Conservation (phyloP, 2,329 filamentous ascomycete genomes). For the Ophiostoma triangulosporum region DNA sequence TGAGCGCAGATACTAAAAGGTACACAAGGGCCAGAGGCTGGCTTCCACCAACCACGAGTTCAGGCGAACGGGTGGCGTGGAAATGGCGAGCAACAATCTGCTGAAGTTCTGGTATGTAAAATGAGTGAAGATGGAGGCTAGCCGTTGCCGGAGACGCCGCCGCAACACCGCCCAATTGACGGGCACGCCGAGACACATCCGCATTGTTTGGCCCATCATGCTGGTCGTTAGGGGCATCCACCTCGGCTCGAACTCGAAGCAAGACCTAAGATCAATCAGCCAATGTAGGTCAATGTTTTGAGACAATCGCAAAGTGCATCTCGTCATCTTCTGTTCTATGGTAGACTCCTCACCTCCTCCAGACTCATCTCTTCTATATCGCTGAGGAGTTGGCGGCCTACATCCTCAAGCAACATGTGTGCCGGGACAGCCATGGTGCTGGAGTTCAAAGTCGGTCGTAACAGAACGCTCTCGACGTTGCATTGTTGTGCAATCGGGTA, state of each 20-base stretch:
- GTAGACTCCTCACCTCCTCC: slow-evolving; percentile 42
- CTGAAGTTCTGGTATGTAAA: slow-evolving; percentile 33
- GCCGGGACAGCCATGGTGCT: slow-evolving; percentile 4
- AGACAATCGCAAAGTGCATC: no score
- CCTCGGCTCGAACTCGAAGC: background rate
- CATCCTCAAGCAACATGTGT: slow-evolving; percentile 21
- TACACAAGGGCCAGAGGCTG: slow-evolving; percentile 40
- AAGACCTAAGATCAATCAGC: background rate
- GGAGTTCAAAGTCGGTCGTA: background rate
- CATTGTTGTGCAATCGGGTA: background rate
- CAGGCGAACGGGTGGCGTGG: slow-evolving; percentile 31
- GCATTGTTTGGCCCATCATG: background rate
- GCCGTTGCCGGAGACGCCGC: slow-evolving; percentile 7
- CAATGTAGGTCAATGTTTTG: background rate
- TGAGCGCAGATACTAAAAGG: slow-evolving; percentile 36
- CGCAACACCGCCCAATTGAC: background rate
- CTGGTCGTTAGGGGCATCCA: background rate
- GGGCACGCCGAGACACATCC: background rate
- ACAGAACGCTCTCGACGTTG: background rate
- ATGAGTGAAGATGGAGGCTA: slow-evolving; percentile 7
- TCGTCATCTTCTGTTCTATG: no score
- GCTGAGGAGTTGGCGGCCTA: slow-evolving; percentile 35
- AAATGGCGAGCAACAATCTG: slow-evolving; percentile 33
- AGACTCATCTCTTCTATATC: slow-evolving; percentile 45
- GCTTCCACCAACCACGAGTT: slow-evolving; percentile 38